Percentiles rank a stretch among this genome's conserved stretches.
Evolutionary conservation across 345 rosid genomes (phyloP).

Genomic region (Tarenaya hassleriana): DNA sequence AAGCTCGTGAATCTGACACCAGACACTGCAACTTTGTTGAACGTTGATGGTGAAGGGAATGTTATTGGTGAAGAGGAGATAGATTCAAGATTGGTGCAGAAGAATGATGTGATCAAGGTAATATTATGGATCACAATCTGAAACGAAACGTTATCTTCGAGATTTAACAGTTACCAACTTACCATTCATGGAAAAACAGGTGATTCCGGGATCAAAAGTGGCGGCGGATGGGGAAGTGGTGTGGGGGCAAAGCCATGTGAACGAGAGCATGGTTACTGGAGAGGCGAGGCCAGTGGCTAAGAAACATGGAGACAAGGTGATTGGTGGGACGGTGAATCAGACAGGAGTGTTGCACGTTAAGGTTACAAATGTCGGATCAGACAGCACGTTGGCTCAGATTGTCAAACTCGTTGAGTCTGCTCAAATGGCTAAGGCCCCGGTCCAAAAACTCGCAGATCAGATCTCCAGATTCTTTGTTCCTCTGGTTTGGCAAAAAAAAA

Average conservation of each 20-base stretch:
- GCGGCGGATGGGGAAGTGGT: slow-evolving; percentile 45
- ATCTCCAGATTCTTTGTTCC: slow-evolving; percentile 68
- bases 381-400: slow-evolving; percentile 63
- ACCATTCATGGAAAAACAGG: too few relatives aligned
- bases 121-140: too few relatives aligned
- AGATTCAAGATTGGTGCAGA: slow-evolving; percentile 56
- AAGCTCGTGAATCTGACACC: slow-evolving; percentile 71
- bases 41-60: slow-evolving; percentile 42
- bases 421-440: slow-evolving; percentile 82
- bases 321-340: slow-evolving; percentile 69
- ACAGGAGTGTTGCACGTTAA: slow-evolving; percentile 55
- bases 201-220: slow-evolving; percentile 40
- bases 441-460: slow-evolving; percentile 71
- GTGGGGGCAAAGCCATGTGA: slow-evolving; percentile 50
- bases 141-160: too few relatives aligned
- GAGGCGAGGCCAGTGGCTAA: slow-evolving; percentile 46
- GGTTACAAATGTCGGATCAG: slow-evolving; percentile 68
- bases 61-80: slow-evolving; percentile 53
- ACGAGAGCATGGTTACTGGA: slow-evolving; percentile 55
- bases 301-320: slow-evolving; percentile 54
- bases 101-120: slow-evolving; percentile 52
- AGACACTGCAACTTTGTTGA: slow-evolving; percentile 46
- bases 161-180: too few relatives aligned
- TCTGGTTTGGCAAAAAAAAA: slow-evolving; percentile 29
- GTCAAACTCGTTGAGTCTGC: slow-evolving; percentile 72